Percentiles rank a stretch among this genome's conserved stretches.
These are phyloP conservation scores for Closterium sp. DNA, from an alignment of 139 green algal species.

Conservation along the genomic window DNA sequence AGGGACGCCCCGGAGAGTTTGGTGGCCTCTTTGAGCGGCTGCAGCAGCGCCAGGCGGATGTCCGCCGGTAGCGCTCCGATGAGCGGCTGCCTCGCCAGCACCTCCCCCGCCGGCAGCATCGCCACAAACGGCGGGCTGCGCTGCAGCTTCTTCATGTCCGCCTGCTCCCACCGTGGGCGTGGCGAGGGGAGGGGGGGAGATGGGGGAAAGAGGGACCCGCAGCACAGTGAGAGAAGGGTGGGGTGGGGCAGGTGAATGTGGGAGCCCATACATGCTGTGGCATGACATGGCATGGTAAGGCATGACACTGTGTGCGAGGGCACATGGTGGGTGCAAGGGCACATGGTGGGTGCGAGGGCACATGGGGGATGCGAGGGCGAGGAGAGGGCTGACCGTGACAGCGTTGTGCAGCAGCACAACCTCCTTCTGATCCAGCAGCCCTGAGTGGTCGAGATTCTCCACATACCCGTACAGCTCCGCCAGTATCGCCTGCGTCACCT, in stretches of 20 bases:
- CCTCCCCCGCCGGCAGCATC: slow-evolving; percentile 10
- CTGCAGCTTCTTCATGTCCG: slow-evolving; percentile 27
- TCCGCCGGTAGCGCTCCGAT: neutral
- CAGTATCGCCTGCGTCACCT: slow-evolving; percentile 29
- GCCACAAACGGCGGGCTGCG: slow-evolving; percentile 7
- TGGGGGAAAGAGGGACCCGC: too few species aligned
- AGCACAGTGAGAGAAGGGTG: too few species aligned
- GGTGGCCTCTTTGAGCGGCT: neutral
- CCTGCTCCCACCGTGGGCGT: neutral
- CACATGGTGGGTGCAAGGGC: neutral
- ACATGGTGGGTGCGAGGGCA: too few species aligned
- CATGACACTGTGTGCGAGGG: neutral
- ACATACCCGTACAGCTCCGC: slow-evolving; percentile 14
- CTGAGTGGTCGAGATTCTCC: neutral
- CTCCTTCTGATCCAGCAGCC: slow-evolving; percentile 36
- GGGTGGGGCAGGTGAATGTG: neutral
- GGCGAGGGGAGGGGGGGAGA: too few species aligned
- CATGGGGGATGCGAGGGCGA: neutral
- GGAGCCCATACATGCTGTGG: too few species aligned
- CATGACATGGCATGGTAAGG: neutral
- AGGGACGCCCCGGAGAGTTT: neutral
- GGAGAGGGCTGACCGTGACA: neutral
- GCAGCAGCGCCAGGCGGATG: neutral
- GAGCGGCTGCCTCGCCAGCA: slow-evolving; percentile 6
- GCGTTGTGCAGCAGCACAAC: slow-evolving; percentile 21